Evolutionary conservation across 176 grass and related monocot species (phyloP).

Genomic region (Musa beccarii): DNA sequence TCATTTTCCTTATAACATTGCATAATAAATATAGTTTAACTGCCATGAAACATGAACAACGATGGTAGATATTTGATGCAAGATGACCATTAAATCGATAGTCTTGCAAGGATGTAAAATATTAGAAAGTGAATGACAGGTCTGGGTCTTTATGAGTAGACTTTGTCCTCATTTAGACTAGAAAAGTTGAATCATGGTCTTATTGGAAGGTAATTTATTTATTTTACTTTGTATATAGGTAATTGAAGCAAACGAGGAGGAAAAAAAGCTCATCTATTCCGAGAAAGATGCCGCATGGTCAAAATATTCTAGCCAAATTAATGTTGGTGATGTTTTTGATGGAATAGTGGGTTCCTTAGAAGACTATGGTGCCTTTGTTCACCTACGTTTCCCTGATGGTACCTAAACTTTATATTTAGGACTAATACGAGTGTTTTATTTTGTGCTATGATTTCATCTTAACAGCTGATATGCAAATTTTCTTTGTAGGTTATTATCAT

Average conservation of each 20-base stretch:
- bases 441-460: not conserved
- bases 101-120: not conserved
- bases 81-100: not conserved
- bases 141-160: no score
- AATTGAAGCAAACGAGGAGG: constrained; percentile 52
- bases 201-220: not conserved
- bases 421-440: not conserved
- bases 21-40: not conserved
- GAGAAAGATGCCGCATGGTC: constrained; percentile 78
- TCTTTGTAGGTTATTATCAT: constrained; percentile 54
- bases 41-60: not conserved
- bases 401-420: constrained; percentile 17
- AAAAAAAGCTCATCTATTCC: constrained; percentile 78
- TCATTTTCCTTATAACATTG: not conserved
- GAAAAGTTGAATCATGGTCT: no score
- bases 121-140: no score
- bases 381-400: constrained; percentile 87
- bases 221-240: constrained; percentile 30
- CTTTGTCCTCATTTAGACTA: no score
- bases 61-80: not conserved
- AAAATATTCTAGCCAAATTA: constrained; percentile 46
- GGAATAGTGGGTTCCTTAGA: constrained; percentile 64
- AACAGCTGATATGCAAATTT: constrained; percentile 1
- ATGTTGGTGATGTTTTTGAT: constrained; percentile 46
- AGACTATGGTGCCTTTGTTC: constrained; percentile 85